A percentile compares a stretch with the other conserved stretches of the same genome.
phyloP scores from a whole-genome alignment of 1,284 basidiomycete species.

The Farysia itapuensis region DNA sequence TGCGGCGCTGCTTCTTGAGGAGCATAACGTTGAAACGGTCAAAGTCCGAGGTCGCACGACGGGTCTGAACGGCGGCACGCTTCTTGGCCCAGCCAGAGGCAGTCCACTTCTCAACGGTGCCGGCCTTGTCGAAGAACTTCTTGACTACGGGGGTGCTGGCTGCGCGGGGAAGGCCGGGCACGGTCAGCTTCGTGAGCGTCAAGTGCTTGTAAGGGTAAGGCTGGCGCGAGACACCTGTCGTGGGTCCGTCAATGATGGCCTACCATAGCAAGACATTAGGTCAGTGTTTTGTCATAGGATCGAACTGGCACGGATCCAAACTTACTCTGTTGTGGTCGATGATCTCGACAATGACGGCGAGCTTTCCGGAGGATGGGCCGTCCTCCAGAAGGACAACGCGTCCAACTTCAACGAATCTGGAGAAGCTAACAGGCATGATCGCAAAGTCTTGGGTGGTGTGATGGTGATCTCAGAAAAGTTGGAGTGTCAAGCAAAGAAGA shows the following conservation, averaged over 20 bases:
- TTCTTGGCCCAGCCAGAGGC: constrained; percentile 85
- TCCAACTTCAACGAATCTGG: constrained; percentile 97
- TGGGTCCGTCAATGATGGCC: constrained; percentile 93
- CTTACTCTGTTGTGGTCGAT: constrained; percentile 97
- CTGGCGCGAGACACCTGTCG: constrained; percentile 87
- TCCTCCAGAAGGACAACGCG: constrained; percentile 94
- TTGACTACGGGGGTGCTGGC: constrained; percentile 80
- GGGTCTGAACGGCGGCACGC: constrained; percentile 74
- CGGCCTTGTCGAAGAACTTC: constrained; percentile 84
- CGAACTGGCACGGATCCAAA: no score
- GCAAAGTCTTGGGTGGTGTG: no score
- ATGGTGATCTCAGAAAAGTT: constrained; percentile 29
- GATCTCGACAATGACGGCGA: constrained; percentile 94
- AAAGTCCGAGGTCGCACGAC: constrained; percentile 84
- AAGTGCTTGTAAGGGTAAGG: constrained; percentile 88
- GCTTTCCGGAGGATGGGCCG: constrained; percentile 81
- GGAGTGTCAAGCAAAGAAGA: no score
- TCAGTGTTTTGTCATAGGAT: constrained; percentile 11
- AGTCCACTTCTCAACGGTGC: constrained; percentile 74
- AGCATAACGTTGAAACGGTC: constrained; percentile 72
- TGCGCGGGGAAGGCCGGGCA: constrained; percentile 82
- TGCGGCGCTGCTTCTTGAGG: constrained; percentile 65
- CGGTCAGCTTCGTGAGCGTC: constrained; percentile 81
- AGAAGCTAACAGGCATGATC: constrained; percentile 66
- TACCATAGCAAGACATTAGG: background rate